Evolutionary conservation across 139 green algal genomes (phyloP).

Genomic region (Chloropicon primus): DNA sequence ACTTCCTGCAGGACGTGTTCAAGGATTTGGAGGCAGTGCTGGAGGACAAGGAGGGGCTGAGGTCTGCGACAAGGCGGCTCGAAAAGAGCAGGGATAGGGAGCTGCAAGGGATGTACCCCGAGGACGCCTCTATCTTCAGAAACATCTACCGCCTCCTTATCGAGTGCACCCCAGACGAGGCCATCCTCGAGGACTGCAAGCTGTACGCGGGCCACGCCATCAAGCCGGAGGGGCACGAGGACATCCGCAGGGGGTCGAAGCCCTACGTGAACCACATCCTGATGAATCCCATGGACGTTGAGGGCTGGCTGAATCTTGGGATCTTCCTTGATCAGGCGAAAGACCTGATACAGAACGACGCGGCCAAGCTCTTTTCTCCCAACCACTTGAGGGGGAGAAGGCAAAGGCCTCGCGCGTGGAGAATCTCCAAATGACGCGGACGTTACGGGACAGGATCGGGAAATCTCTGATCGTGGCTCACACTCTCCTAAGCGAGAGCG

Average conservation of each 20-base stretch:
- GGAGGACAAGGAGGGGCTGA: background rate
- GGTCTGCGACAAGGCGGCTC: background rate
- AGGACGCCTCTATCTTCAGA: background rate
- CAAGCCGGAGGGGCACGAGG: background rate
- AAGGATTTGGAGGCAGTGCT: too few relatives aligned
- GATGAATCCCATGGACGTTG: background rate
- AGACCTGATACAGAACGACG: background rate
- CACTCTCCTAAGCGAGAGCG: background rate
- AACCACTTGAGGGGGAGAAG: background rate
- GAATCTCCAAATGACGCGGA: background rate
- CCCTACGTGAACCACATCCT: background rate
- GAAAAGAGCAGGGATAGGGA: background rate
- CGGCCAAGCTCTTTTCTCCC: background rate
- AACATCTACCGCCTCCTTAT: background rate
- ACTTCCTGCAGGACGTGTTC: background rate
- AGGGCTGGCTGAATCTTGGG: background rate
- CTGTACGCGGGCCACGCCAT: background rate
- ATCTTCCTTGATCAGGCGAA: background rate
- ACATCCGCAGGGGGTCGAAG: background rate
- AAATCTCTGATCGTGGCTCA: background rate
- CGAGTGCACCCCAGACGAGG: background rate
- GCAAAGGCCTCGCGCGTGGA: background rate
- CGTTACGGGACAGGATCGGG: background rate
- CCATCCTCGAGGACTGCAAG: background rate
- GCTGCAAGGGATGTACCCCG: background rate